phyloP scores from a whole-genome alignment of 805 yeast species.

The Candida manassasensis region DNA sequence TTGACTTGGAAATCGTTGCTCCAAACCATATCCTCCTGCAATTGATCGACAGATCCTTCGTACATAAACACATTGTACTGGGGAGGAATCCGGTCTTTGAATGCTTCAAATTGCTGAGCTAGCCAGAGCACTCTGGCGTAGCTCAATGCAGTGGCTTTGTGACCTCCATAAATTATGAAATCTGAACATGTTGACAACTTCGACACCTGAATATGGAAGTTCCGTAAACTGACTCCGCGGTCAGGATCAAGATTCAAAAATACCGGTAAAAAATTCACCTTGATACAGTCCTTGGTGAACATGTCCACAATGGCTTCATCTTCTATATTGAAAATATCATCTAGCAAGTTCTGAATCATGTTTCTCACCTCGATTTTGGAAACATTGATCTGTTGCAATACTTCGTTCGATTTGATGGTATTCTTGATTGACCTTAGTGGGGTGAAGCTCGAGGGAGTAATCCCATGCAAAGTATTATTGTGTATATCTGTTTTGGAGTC shows the following conservation, averaged over 20 bases:
- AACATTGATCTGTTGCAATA: slow-evolving; percentile 46
- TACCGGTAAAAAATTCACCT: slow-evolving; percentile 42
- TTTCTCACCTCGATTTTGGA: slow-evolving; percentile 31
- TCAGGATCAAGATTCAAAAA: slow-evolving; percentile 63
- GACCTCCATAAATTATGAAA: slow-evolving; percentile 68
- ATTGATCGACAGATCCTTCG: slow-evolving; percentile 1
- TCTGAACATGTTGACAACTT: slow-evolving; percentile 73
- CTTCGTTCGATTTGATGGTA: slow-evolving; percentile 49
- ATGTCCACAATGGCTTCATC: slow-evolving; percentile 15
- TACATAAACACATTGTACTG: slow-evolving; percentile 7
- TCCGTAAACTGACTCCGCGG: slow-evolving; percentile 71
- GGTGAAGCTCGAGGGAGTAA: not conserved
- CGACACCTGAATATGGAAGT: slow-evolving; percentile 83
- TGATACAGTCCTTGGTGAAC: slow-evolving; percentile 40
- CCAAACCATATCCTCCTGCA: slow-evolving; percentile 35
- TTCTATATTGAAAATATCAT: slow-evolving; percentile 10
- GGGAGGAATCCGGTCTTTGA: slow-evolving; percentile 1
- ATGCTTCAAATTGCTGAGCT: slow-evolving; percentile 29
- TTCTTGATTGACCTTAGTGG: slow-evolving; percentile 39
- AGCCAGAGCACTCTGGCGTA: slow-evolving; percentile 32
- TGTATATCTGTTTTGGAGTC: slow-evolving; percentile 1
- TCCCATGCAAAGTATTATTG: not conserved
- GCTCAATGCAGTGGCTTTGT: slow-evolving; percentile 15
- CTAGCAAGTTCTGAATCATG: slow-evolving; percentile 12
- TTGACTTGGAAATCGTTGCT: slow-evolving; percentile 62